Conservation (phyloP, 768 basidiomycete species). For the Termitomyces sp. region DNA sequence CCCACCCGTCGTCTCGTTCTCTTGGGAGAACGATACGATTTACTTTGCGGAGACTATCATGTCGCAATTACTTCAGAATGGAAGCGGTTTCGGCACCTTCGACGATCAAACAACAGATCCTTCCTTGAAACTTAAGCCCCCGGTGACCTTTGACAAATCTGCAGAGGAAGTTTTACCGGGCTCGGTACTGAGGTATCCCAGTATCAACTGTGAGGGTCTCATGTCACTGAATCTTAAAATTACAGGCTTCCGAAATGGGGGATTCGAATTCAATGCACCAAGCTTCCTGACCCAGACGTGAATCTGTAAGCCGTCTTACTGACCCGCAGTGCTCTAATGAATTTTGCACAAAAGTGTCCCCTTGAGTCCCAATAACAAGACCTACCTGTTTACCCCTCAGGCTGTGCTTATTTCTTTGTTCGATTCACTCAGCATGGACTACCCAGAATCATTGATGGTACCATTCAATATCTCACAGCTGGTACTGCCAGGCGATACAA, state of each 20-base stretch:
- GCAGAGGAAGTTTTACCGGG: slow-evolving; percentile 19
- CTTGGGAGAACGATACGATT: slow-evolving; percentile 24
- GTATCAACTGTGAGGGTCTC: neutral
- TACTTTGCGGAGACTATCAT: slow-evolving; percentile 31
- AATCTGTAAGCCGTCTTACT: slow-evolving; percentile 24
- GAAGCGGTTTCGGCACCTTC: slow-evolving; percentile 33
- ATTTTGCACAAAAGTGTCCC: slow-evolving; percentile 14
- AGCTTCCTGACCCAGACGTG: slow-evolving; percentile 20
- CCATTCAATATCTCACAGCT: slow-evolving; percentile 18
- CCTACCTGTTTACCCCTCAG: slow-evolving; percentile 32
- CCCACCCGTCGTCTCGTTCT: slow-evolving; percentile 26
- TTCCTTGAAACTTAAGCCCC: slow-evolving; percentile 7
- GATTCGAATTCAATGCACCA: slow-evolving; percentile 28
- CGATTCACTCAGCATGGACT: slow-evolving; percentile 22
- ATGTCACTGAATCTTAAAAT: neutral
- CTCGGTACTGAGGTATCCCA: slow-evolving; percentile 20
- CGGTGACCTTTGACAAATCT: neutral
- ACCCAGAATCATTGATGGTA: slow-evolving; percentile 16
- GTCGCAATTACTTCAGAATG: slow-evolving; percentile 27
- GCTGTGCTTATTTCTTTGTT: slow-evolving; percentile 26
- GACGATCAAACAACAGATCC: slow-evolving; percentile 18
- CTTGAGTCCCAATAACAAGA: slow-evolving; percentile 14
- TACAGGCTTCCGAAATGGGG: slow-evolving; percentile 35
- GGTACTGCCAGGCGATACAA: slow-evolving; percentile 17
- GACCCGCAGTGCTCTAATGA: neutral